These are phyloP conservation scores for Penicillium atrosanguineum DNA, from an alignment of 495 filamentous ascomycete species.

Conservation along the genomic window DNA sequence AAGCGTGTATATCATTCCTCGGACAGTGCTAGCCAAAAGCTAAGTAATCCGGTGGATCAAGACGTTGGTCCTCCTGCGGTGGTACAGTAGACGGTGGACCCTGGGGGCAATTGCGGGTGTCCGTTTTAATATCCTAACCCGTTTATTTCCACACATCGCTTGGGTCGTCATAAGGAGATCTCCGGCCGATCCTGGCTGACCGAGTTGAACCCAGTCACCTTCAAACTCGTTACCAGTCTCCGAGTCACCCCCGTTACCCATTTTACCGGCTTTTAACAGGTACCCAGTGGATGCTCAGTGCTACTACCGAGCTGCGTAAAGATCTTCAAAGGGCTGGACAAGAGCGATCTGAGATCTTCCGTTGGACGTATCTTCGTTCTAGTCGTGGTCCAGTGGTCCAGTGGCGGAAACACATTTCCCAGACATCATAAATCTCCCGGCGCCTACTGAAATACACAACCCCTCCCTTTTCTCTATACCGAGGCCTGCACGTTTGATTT, in stretches of 20 bases:
- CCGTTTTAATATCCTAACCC: conserved; percentile 22
- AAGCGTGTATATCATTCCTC: conserved; percentile 4
- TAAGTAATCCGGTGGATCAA: not conserved
- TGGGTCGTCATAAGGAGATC: conserved; percentile 15
- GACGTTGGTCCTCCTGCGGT: not conserved
- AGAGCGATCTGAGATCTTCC: conserved; percentile 13
- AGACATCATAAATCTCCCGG: not conserved
- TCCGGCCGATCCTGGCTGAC: conserved; percentile 16
- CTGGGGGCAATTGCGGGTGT: conserved; percentile 18
- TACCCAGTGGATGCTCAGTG: conserved; percentile 17
- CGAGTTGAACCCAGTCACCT: not conserved
- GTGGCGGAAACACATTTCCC: not conserved
- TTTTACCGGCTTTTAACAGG: conserved; percentile 10
- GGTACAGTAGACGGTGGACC: conserved; percentile 17
- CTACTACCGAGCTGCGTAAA: conserved; percentile 23
- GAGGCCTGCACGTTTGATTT: conserved; percentile 12
- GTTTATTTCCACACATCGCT: conserved; percentile 23
- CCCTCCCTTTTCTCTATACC: not conserved
- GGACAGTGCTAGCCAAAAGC: not conserved
- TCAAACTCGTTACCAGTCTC: not conserved
- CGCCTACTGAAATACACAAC: not conserved
- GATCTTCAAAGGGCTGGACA: conserved; percentile 16
- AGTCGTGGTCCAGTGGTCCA: not conserved
- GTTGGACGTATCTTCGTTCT: not conserved
- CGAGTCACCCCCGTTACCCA: not conserved